Evolutionary conservation across 2,329 filamentous ascomycete species (phyloP), one percentile per base, ranked within the genome.

Genomic region (Pseudogymnoascus sp.): DNA sequence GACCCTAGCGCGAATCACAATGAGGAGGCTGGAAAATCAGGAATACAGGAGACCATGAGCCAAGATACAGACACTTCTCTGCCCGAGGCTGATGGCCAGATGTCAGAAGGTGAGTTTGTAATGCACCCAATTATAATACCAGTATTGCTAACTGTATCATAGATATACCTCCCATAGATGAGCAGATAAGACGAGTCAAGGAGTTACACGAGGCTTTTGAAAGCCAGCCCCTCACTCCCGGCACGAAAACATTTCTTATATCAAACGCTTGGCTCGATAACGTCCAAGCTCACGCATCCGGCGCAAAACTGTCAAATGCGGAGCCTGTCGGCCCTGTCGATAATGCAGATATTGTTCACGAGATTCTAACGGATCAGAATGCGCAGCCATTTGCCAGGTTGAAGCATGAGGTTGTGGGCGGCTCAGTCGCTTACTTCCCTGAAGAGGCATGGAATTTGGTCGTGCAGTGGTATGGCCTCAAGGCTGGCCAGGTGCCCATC

Each of bases 401-500:
- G 50, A 89, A 87, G 68, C 84, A 84, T 1, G 90, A 88, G 15
- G 77, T 87, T 53, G 81, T 87, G 53, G 77, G 80, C n/a, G 85
- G 89, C 35, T 84, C 91, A 62, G 93, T 91, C 69, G 85, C 90
- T 70, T 79, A 95, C 31, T 84, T 97, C 59, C 89, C 93, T 1
- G 79, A 85, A 65, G 84, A 88, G 63, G 92, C 91, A 3, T 97
- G 93, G 91, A 84, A 91, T 61, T 77, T 92, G 66, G 83, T 97
- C 21, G 77, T 89, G 65, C 82, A 85, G 59, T 96, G 91, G 91
- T 96, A 97, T 70, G 91, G 91, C 11, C 72, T 93, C 63, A 85
- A 84, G 64, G 77, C 85, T 15, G 86, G 84, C 35, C 88, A 91
- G 62, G 79, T 86, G 7, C 82, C 89, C 50, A 92, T 97, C 67